A percentile compares a stretch with the other conserved stretches of the same genome.
Evolutionary conservation across 768 basidiomycete species (phyloP).

Genomic region (Chlorophyllum brunneum): DNA sequence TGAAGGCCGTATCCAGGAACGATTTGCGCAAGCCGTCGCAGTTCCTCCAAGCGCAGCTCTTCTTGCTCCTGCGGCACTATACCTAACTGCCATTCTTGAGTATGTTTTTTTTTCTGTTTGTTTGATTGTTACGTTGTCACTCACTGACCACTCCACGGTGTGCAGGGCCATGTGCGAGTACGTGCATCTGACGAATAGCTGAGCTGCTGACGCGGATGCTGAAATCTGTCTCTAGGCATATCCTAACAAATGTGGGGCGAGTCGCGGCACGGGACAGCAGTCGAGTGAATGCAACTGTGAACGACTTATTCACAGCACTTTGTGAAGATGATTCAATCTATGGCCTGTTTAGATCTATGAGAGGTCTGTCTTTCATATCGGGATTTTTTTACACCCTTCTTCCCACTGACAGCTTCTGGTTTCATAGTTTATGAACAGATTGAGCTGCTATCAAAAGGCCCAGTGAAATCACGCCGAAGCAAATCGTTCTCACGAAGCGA

Average conservation of each 20-base stretch:
- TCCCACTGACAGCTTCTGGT: constrained; percentile 14
- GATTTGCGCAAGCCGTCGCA: constrained; percentile 49
- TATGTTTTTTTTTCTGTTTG: constrained; percentile 40
- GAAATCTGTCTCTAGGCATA: constrained; percentile 51
- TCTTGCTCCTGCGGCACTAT: constrained; percentile 79
- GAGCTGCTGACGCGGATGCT: background rate
- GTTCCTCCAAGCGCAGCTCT: constrained; percentile 50
- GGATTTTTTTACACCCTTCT: constrained; percentile 18
- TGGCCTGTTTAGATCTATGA: constrained; percentile 80
- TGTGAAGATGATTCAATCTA: constrained; percentile 91
- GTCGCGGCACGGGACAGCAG: constrained; percentile 86
- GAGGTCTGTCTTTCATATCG: constrained; percentile 49
- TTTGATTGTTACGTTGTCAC: constrained; percentile 15
- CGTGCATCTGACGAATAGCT: constrained; percentile 29
- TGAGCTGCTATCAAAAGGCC: constrained; percentile 57
- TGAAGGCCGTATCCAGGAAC: constrained; percentile 59
- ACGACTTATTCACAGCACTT: constrained; percentile 83
- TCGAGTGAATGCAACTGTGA: constrained; percentile 65
- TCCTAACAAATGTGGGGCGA: constrained; percentile 77
- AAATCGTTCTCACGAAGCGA: constrained; percentile 65
- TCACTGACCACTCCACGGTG: constrained; percentile 23
- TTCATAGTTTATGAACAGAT: constrained; percentile 74
- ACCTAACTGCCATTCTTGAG: constrained; percentile 92
- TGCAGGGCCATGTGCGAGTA: constrained; percentile 85
- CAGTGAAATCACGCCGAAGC: constrained; percentile 53